These are phyloP conservation scores for Penicillium freii DNA, from an alignment of 2,329 filamentous ascomycete species.

Conservation along the genomic window DNA sequence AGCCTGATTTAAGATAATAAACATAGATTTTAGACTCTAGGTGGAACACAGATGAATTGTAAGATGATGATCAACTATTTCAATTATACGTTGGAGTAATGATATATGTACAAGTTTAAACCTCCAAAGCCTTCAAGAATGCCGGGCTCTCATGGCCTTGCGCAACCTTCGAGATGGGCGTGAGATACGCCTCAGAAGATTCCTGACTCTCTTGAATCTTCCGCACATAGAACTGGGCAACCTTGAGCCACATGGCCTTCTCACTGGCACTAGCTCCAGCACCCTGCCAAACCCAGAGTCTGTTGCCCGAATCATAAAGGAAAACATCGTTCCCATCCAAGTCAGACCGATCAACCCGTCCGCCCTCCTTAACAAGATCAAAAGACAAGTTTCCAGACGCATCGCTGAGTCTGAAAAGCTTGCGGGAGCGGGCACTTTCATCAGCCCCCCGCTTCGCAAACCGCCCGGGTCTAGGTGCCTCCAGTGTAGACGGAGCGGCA, in stretches of 20 bases:
- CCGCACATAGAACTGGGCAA: conserved; percentile 32
- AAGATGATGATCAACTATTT: neutral
- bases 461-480: conserved; percentile 38
- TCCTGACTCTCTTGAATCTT: conserved; percentile 25
- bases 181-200: conserved; percentile 23
- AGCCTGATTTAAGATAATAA: conserved; percentile 21
- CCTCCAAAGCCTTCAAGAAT: conserved; percentile 28
- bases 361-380: conserved; percentile 57
- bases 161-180: conserved; percentile 32
- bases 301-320: conserved; percentile 57
- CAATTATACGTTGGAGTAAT: neutral
- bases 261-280: conserved; percentile 57
- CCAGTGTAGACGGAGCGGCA: conserved; percentile 44
- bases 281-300: conserved; percentile 68
- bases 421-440: conserved; percentile 34
- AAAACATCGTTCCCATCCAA: conserved; percentile 69
- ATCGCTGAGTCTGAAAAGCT: conserved; percentile 64
- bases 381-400: conserved; percentile 58
- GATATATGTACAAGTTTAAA: conserved; percentile 11
- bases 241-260: conserved; percentile 56
- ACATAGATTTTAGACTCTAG: neutral
- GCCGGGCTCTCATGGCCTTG: conserved; percentile 31
- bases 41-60: neutral
- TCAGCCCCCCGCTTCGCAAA: conserved; percentile 24
- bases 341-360: conserved; percentile 45